Base-by-base conservation (phyloP, 2,329 filamentous ascomycete species). In the Aspergillus spinulosporus region DNA sequence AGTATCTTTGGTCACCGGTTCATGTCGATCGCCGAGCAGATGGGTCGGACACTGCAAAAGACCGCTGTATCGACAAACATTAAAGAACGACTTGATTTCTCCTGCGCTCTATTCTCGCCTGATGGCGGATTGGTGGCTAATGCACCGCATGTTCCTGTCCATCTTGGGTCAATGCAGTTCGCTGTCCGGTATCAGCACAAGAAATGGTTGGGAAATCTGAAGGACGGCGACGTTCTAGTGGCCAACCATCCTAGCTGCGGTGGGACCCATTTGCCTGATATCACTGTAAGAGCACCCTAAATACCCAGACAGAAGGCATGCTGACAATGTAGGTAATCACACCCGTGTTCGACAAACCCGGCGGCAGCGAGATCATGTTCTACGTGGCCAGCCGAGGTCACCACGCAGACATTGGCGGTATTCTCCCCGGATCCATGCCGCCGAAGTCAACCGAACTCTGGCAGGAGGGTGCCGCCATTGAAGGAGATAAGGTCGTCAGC, bases 31-130 rank as follows among this genome's bases (percentile, higher is more conserved):
- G 82, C 82, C 0, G 82, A 84, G 57, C 82, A 84, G 60, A 84
- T 84, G 81, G 82, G 82, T 29, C 78, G 78, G 3, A 82, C 81
- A 0, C 69, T 84, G n/a, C 81, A 84, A 51, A 80, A 81, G 62
- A 84, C 82, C 0, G 78, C 78, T 0, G 80, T 84, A 5, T 82
- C 79, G 0, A 80, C 78, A 0, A 93, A 92, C 64, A 89, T 93
- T 68, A 93, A 93, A 69, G 90, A 93, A 89, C 84, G 89, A 4
- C 80, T 93, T 1, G 90, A 94, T 67, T 94, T 91, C 66, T 92
- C 88, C 3, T 94, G 90, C 62, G 90, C 89, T 31, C 80, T 93
- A 0, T 93, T 93, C 62, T 89, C 91, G 63, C 82, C 85, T 0
- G 83, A 84, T 5, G 90, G 49, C 9, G 42, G 9, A 6, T 77